A percentile compares a stretch with the other conserved stretches of the same genome.
These are phyloP conservation scores for Vanderwaltozyma verrucispora DNA, from an alignment of 805 yeast genomes.

Conservation along the genomic window DNA sequence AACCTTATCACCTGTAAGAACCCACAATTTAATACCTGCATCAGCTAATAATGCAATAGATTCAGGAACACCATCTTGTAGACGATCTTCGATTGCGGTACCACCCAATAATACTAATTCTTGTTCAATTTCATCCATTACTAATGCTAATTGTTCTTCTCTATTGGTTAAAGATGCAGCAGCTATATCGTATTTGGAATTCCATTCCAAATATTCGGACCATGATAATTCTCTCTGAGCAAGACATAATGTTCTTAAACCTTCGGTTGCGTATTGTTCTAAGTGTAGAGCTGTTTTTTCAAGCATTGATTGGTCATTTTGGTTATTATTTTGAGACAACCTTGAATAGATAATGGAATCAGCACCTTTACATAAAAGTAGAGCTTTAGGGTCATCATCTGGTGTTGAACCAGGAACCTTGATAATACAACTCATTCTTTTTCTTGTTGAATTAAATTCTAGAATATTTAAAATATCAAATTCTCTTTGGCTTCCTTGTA, in stretches of 20 bases:
- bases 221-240: slow-evolving; percentile 60
- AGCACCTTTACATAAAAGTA: slow-evolving; percentile 76
- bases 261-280: slow-evolving; percentile 75
- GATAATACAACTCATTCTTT: slow-evolving; percentile 77
- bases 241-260: slow-evolving; percentile 71
- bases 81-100: slow-evolving; percentile 77
- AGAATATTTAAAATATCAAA: slow-evolving; percentile 60
- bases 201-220: slow-evolving; percentile 56
- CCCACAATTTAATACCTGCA: slow-evolving; percentile 83
- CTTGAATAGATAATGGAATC: slow-evolving; percentile 70
- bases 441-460: slow-evolving; percentile 77
- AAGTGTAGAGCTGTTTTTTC: slow-evolving; percentile 60
- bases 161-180: slow-evolving; percentile 53
- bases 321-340: slow-evolving; percentile 32
- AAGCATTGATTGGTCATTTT: slow-evolving; percentile 38
- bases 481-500: slow-evolving; percentile 62
- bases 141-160: slow-evolving; percentile 63
- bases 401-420: slow-evolving; percentile 45
- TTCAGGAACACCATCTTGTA: slow-evolving; percentile 83
- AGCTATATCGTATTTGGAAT: slow-evolving; percentile 49
- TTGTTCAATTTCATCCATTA: slow-evolving; percentile 63
- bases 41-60: slow-evolving; percentile 56
- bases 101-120: slow-evolving; percentile 64
- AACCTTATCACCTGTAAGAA: slow-evolving; percentile 79
- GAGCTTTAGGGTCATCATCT: slow-evolving; percentile 44